These are phyloP conservation scores for Schrenkiella parvula DNA, from an alignment of 345 rosid species.

Conservation along the genomic window DNA sequence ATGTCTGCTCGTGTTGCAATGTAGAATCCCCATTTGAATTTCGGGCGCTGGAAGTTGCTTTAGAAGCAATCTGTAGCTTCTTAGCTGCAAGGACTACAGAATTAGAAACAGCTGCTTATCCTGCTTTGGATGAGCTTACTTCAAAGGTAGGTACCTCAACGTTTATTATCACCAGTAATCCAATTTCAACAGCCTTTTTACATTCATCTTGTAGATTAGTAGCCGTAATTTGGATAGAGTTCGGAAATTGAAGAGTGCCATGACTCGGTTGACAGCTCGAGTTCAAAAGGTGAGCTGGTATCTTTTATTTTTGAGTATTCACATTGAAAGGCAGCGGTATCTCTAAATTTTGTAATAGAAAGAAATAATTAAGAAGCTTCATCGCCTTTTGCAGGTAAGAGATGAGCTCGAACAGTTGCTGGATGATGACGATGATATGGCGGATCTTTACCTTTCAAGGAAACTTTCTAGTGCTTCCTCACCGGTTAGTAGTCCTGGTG, in stretches of 20 bases:
- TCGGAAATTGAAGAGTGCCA: constrained; percentile 93
- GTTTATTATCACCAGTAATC: neutral
- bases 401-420: constrained; percentile 93
- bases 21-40: constrained; percentile 85
- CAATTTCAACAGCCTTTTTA: neutral
- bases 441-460: constrained; percentile 91
- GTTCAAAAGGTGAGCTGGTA: constrained; percentile 71
- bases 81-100: constrained; percentile 89
- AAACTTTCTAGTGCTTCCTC: constrained; percentile 66
- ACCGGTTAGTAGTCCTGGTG: constrained; percentile 69
- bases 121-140: constrained; percentile 95
- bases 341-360: neutral
- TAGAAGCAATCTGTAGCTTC: constrained; percentile 94
- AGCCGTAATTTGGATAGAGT: constrained; percentile 97
- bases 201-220: constrained; percentile 55
- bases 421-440: constrained; percentile 99
- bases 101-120: constrained; percentile 87
- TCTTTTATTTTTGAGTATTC: neutral
- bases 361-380: neutral
- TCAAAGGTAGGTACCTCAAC: constrained; percentile 52
- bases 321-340: neutral
- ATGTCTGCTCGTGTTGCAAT: constrained; percentile 24
- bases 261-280: constrained; percentile 92
- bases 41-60: constrained; percentile 84
- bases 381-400: constrained; percentile 55